A percentile compares a stretch with the other conserved stretches of the same genome.
phyloP scores from a whole-genome alignment of 352 stramenopile genomes.

The Phytophthora agathidicida region DNA sequence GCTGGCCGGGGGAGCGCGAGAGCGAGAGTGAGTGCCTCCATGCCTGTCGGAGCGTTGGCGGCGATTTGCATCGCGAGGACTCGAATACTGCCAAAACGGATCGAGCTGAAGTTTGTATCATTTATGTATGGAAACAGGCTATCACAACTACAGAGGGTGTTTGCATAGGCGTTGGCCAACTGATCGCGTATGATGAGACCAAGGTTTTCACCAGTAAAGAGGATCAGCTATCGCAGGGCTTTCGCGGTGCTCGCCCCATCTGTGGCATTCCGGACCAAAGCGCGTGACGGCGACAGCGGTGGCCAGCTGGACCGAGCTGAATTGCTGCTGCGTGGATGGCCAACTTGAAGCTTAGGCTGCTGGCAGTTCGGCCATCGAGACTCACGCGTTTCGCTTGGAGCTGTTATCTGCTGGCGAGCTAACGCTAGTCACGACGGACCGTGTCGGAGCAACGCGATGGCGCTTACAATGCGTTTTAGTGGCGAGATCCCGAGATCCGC shows the following conservation, averaged over 20 bases:
- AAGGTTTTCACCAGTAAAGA: neutral
- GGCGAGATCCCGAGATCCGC: conserved; percentile 16
- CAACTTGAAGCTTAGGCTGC: conserved; percentile 22
- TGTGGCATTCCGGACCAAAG: conserved; percentile 2
- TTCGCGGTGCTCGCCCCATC: neutral
- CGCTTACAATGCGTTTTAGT: conserved; percentile 10
- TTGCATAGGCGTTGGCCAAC: neutral
- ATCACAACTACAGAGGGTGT: neutral
- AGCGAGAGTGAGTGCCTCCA: conserved; percentile 13
- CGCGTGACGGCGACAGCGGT: conserved; percentile 29
- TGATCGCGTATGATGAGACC: neutral
- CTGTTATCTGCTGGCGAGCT: conserved; percentile 12
- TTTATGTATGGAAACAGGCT: neutral
- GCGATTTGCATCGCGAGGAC: conserved; percentile 20
- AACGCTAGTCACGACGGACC: conserved; percentile 11
- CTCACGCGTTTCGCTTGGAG: neutral
- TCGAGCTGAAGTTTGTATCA: neutral
- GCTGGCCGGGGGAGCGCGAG: conserved; percentile 2
- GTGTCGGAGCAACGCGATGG: neutral
- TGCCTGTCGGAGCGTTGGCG: conserved; percentile 14
- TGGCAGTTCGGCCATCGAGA: neutral
- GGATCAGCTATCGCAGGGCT: neutral
- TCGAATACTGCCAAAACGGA: conserved; percentile 8
- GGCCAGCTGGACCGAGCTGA: conserved; percentile 19
- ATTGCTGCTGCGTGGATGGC: neutral